These are phyloP conservation scores for Turritis glabra DNA, from an alignment of 345 rosid species.

Conservation along the genomic window DNA sequence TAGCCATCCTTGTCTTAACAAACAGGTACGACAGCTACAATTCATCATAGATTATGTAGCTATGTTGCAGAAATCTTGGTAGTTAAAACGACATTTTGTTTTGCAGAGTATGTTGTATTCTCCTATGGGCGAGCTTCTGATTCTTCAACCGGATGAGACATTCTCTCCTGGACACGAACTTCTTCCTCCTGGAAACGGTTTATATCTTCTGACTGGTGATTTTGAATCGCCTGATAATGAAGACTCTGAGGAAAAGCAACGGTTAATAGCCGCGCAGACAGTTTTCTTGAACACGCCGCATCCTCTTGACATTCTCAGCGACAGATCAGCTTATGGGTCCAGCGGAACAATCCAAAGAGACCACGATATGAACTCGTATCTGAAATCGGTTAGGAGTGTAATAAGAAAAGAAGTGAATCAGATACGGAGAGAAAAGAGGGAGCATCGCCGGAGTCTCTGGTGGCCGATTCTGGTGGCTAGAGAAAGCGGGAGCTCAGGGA, in stretches of 20 bases:
- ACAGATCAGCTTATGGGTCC: slow-evolving; percentile 74
- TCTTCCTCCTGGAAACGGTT: slow-evolving; percentile 79
- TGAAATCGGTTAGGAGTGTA: slow-evolving; percentile 59
- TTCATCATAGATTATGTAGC: background rate
- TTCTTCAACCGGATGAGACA: slow-evolving; percentile 79
- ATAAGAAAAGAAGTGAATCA: slow-evolving; percentile 65
- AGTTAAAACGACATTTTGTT: background rate
- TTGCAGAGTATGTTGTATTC: slow-evolving; percentile 67
- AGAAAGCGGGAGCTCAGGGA: slow-evolving; percentile 33
- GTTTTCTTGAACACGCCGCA: slow-evolving; percentile 81
- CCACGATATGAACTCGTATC: slow-evolving; percentile 79
- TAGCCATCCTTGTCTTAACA: slow-evolving; percentile 76
- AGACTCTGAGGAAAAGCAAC: slow-evolving; percentile 53
- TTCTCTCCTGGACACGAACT: slow-evolving; percentile 80
- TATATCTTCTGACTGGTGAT: slow-evolving; percentile 52
- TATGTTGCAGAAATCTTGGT: background rate
- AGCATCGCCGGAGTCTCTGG: slow-evolving; percentile 62
- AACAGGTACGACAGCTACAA: slow-evolving; percentile 52
- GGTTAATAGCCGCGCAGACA: slow-evolving; percentile 53
- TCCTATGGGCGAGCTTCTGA: slow-evolving; percentile 87
- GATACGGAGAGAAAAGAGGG: slow-evolving; percentile 58
- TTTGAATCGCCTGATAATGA: slow-evolving; percentile 35
- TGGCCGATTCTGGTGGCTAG: slow-evolving; percentile 56
- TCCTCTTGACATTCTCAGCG: slow-evolving; percentile 82
- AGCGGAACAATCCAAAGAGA: slow-evolving; percentile 77